Conservation (phyloP, 2,329 filamentous ascomycete species). For the Microdochium bolleyi region DNA sequence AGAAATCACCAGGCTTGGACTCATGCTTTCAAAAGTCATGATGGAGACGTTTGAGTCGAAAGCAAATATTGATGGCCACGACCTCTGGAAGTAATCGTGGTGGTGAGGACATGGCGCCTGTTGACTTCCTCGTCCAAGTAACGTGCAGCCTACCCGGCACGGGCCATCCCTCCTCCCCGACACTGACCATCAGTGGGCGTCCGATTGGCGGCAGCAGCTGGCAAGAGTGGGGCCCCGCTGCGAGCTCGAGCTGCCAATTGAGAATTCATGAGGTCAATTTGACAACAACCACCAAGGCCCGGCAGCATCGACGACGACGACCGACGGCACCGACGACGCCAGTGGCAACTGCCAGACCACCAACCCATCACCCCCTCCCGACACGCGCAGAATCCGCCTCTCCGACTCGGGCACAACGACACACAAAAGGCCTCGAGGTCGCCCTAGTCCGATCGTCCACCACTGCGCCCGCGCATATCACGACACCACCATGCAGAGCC, state of each 20-base stretch:
- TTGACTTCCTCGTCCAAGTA: background rate
- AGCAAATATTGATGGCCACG: too few relatives aligned
- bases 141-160: background rate
- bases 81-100: too few relatives aligned
- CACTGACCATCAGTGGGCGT: background rate
- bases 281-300: background rate
- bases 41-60: too few relatives aligned
- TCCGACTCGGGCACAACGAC: background rate
- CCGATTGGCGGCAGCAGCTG: background rate
- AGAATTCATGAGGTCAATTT: constrained; percentile 1
- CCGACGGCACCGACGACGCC: background rate
- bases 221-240: background rate
- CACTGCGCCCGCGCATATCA: background rate
- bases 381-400: background rate
- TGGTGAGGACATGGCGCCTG: too few relatives aligned
- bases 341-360: background rate
- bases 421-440: background rate
- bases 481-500: constrained; percentile 17
- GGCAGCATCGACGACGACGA: background rate
- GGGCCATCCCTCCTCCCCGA: background rate
- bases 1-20: too few relatives aligned
- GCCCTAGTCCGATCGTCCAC: background rate
- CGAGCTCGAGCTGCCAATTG: background rate
- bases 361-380: background rate
- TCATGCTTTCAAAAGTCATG: too few relatives aligned